Evolutionary conservation across 116 monocot species (phyloP).

Genomic region (Thalassia testudinum): DNA sequence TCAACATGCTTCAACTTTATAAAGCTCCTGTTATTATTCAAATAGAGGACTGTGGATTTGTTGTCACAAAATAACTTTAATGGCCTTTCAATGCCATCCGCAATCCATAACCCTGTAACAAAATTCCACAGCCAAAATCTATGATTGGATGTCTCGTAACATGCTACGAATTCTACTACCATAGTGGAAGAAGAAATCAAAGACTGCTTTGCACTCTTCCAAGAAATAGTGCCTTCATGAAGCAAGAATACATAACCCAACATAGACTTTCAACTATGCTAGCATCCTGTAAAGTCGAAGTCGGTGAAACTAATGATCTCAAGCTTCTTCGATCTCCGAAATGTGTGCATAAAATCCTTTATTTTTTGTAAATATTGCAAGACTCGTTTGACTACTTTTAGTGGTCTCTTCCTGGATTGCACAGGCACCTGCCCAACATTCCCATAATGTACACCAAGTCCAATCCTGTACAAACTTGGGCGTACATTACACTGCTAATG

Average conservation of each 20-base stretch:
- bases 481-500: slow-evolving; percentile 5
- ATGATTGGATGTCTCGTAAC: slow-evolving; percentile 3
- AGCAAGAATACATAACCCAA: not conserved
- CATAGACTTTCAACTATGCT: too few relatives aligned
- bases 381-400: too few relatives aligned
- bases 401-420: not conserved
- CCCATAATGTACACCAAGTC: not conserved
- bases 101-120: too few relatives aligned
- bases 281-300: too few relatives aligned
- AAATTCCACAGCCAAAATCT: too few relatives aligned
- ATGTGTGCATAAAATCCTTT: slow-evolving; percentile 1
- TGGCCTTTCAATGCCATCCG: too few relatives aligned
- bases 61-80: too few relatives aligned
- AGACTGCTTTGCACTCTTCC: slow-evolving; percentile 1
- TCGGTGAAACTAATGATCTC: slow-evolving; percentile 1
- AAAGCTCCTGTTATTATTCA: too few relatives aligned
- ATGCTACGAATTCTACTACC: slow-evolving; percentile 4
- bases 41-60: too few relatives aligned
- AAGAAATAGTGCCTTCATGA: not conserved
- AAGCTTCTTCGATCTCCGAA: not conserved
- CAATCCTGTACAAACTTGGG: slow-evolving; percentile 3
- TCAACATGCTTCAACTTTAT: too few relatives aligned
- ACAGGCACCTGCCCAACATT: slow-evolving; percentile 1
- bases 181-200: slow-evolving; percentile 6
- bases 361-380: not conserved